Percentiles rank a stretch among this genome's conserved stretches.
Conservation (phyloP, 495 filamentous ascomycete genomes). For the Penicillium egyptiacum region DNA sequence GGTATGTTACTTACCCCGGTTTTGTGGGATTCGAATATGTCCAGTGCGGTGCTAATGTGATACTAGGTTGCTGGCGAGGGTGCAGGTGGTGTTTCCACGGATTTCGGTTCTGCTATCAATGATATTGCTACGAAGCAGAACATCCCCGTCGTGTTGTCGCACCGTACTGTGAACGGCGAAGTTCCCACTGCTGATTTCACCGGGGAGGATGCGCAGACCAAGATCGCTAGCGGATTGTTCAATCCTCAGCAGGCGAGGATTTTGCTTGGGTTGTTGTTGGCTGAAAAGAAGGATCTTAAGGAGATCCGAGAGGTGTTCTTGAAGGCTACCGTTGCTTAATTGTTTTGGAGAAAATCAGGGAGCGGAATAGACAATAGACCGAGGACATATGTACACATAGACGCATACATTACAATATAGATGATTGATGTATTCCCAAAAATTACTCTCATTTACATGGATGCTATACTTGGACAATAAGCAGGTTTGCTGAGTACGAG, state of each 20-base stretch:
- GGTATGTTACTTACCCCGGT: slow-evolving; percentile 17
- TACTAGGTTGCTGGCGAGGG: slow-evolving; percentile 31
- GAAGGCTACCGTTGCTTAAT: slow-evolving; percentile 19
- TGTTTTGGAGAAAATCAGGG: not conserved
- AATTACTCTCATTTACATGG: no score
- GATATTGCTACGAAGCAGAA: slow-evolving; percentile 18
- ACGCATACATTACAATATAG: not conserved
- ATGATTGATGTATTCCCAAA: not conserved
- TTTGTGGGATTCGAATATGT: not conserved
- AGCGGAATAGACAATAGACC: not conserved
- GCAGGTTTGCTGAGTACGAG: not conserved
- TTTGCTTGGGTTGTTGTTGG: slow-evolving; percentile 30
- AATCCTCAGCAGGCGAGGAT: slow-evolving; percentile 34
- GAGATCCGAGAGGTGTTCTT: slow-evolving; percentile 28
- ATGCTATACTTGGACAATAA: not conserved
- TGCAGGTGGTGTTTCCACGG: slow-evolving; percentile 26
- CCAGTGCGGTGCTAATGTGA: not conserved
- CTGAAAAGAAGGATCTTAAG: slow-evolving; percentile 24
- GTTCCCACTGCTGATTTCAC: slow-evolving; percentile 33
- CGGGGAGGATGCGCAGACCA: slow-evolving; percentile 20
- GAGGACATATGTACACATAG: not conserved
- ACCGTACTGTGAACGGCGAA: slow-evolving; percentile 34
- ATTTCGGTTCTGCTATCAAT: slow-evolving; percentile 21
- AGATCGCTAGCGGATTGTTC: slow-evolving; percentile 34
- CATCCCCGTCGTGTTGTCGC: slow-evolving; percentile 30